A percentile compares a stretch with the other conserved stretches of the same genome.
Conservation (phyloP, 1,139 yeast species). For the Pichia sp. region DNA sequence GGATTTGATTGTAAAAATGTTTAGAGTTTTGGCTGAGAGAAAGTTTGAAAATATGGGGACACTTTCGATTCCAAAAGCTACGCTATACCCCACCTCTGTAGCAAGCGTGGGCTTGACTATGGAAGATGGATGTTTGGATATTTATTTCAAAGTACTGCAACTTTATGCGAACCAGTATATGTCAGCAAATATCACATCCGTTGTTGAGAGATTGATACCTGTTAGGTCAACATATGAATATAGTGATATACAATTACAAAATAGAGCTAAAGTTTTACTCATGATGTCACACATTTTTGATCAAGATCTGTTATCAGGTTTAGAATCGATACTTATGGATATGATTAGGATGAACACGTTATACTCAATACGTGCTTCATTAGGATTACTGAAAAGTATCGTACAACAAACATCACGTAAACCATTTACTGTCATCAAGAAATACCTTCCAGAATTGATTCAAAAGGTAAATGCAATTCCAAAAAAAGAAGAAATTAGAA, state of each 20-base stretch:
- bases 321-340: slow-evolving; percentile 19
- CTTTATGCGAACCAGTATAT: slow-evolving; percentile 18
- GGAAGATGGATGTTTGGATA: slow-evolving; percentile 25
- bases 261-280: slow-evolving; percentile 25
- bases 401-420: slow-evolving; percentile 12
- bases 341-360: slow-evolving; percentile 13
- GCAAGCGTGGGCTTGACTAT: slow-evolving; percentile 7
- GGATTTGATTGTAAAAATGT: slow-evolving; percentile 23
- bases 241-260: slow-evolving; percentile 19
- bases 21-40: slow-evolving; percentile 22
- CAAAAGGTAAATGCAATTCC: slow-evolving; percentile 14
- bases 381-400: slow-evolving; percentile 10
- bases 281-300: slow-evolving; percentile 25
- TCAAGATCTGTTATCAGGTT: slow-evolving; percentile 20
- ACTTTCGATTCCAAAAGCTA: slow-evolving; percentile 1
- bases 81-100: slow-evolving; percentile 17
- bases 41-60: slow-evolving; percentile 25
- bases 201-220: slow-evolving; percentile 28
- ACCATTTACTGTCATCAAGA: slow-evolving; percentile 18
- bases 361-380: slow-evolving; percentile 10
- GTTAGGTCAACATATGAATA: slow-evolving; percentile 25
- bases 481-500: slow-evolving; percentile 4
- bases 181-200: slow-evolving; percentile 12
- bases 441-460: slow-evolving; percentile 15
- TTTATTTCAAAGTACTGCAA: slow-evolving; percentile 25